phyloP scores from a whole-genome alignment of 2,329 filamentous ascomycete species.

The Colletotrichum endophyticum region DNA sequence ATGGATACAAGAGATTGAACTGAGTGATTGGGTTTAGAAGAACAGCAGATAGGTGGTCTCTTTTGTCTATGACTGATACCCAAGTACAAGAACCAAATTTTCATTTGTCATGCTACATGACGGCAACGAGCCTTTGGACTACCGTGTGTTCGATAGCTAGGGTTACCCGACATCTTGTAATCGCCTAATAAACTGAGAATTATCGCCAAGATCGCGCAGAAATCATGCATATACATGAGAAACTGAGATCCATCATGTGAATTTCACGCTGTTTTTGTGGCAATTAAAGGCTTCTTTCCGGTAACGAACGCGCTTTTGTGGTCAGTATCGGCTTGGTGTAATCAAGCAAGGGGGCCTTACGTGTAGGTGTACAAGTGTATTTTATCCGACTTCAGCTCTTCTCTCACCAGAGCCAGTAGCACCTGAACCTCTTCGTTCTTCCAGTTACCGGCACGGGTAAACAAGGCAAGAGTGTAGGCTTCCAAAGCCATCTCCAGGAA shows the following conservation, averaged over 20 bases:
- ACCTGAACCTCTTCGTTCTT: slow-evolving; percentile 27
- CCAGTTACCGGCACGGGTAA: slow-evolving; percentile 25
- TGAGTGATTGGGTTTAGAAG: not conserved
- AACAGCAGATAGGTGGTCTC: not conserved
- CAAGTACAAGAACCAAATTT: not conserved
- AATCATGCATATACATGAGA: too few relatives aligned
- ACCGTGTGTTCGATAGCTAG: not conserved
- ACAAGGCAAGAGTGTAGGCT: slow-evolving; percentile 25
- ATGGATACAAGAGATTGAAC: not conserved
- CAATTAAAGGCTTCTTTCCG: not conserved
- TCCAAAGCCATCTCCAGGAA: slow-evolving; percentile 24
- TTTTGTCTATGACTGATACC: not conserved
- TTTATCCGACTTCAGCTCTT: slow-evolving; percentile 27
- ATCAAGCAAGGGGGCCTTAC: slow-evolving; percentile 1
- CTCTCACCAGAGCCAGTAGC: slow-evolving; percentile 24
- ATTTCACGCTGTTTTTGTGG: too few relatives aligned
- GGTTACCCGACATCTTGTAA: not conserved
- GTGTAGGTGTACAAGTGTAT: slow-evolving; percentile 28
- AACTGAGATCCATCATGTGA: too few relatives aligned
- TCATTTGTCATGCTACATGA: not conserved
- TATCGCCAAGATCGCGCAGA: too few relatives aligned
- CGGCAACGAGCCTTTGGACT: not conserved
- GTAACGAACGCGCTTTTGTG: not conserved
- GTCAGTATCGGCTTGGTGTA: not conserved
- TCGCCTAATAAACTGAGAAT: not conserved